Evolutionary conservation across 2,329 filamentous ascomycete genomes (phyloP).

Genomic region (Colletotrichum orchidophilum): DNA sequence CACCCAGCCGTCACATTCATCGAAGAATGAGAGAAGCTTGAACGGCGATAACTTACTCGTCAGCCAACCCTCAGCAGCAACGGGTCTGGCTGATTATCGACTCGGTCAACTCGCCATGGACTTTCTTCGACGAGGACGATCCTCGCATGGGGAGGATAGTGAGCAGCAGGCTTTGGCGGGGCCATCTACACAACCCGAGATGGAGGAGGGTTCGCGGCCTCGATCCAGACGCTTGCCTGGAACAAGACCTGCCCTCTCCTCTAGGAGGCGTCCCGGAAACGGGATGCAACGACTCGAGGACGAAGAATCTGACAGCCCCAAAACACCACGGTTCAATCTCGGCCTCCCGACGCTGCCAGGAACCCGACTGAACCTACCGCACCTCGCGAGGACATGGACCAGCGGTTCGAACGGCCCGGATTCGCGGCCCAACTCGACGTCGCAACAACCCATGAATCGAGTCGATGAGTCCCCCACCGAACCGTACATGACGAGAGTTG

Average conservation of each 20-base stretch:
- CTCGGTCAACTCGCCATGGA: slow-evolving; percentile 12
- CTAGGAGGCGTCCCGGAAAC: slow-evolving; percentile 2
- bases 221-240: slow-evolving; percentile 11
- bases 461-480: slow-evolving; percentile 13
- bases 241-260: slow-evolving; percentile 9
- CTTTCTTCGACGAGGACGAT: slow-evolving; percentile 23
- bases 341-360: slow-evolving; percentile 50
- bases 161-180: slow-evolving; percentile 28
- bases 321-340: slow-evolving; percentile 54
- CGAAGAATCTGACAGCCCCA: slow-evolving; percentile 53
- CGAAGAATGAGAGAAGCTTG: slow-evolving; percentile 21
- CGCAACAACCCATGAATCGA: slow-evolving; percentile 36
- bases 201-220: slow-evolving; percentile 21
- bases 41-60: slow-evolving; percentile 2
- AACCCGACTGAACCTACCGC: slow-evolving; percentile 52
- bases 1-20: background rate
- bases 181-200: slow-evolving; percentile 27
- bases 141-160: background rate
- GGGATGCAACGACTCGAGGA: slow-evolving; percentile 28
- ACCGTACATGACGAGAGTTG: slow-evolving; percentile 22
- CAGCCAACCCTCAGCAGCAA: background rate
- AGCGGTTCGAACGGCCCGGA: slow-evolving; percentile 43
- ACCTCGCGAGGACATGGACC: slow-evolving; percentile 51
- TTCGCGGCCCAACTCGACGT: slow-evolving; percentile 8
- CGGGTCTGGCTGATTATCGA: background rate